A percentile compares a stretch with the other conserved stretches of the same genome.
phyloP scores from a whole-genome alignment of 2,329 filamentous ascomycete species.

The Zymoseptoria crescenta region DNA sequence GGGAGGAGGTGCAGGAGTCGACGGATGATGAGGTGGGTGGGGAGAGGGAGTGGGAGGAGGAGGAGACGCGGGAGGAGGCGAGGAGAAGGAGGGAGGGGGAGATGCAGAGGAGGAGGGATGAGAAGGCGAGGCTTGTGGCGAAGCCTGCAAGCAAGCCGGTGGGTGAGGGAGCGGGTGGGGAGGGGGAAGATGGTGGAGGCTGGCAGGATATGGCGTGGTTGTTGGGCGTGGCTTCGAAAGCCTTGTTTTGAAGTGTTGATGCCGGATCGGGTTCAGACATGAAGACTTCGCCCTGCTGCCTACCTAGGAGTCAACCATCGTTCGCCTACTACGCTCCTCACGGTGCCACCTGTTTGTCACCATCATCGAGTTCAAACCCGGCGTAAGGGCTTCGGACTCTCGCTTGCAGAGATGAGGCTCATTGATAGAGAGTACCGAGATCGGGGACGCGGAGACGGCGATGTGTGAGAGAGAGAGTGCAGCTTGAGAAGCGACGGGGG shows the following conservation, averaged over 20 bases:
- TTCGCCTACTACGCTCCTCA: no score
- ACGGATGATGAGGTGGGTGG: constrained; percentile 24
- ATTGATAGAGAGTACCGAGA: no score
- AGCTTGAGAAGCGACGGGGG: no score
- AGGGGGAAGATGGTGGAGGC: constrained; percentile 35
- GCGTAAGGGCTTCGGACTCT: no score
- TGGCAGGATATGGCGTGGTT: constrained; percentile 55
- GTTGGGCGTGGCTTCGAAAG: constrained; percentile 45
- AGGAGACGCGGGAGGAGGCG: constrained; percentile 25
- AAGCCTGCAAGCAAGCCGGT: constrained; percentile 19
- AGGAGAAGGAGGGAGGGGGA: constrained; percentile 29
- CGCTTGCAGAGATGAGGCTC: no score
- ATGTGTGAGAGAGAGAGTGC: no score
- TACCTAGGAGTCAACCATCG: no score
- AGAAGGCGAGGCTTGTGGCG: constrained; percentile 26
- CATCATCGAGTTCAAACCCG: no score
- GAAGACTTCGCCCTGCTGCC: not conserved
- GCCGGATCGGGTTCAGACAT: no score
- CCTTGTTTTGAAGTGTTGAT: constrained; percentile 29
- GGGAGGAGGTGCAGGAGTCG: constrained; percentile 39
- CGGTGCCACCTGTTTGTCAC: no score
- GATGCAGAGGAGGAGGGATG: constrained; percentile 23
- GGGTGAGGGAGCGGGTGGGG: constrained; percentile 32
- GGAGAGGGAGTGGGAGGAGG: constrained; percentile 18
- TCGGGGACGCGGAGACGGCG: no score